A percentile compares a stretch with the other conserved stretches of the same genome.
Evolutionary conservation across 805 yeast species (phyloP).

Genomic region (Scheffersomyces lignosus): DNA sequence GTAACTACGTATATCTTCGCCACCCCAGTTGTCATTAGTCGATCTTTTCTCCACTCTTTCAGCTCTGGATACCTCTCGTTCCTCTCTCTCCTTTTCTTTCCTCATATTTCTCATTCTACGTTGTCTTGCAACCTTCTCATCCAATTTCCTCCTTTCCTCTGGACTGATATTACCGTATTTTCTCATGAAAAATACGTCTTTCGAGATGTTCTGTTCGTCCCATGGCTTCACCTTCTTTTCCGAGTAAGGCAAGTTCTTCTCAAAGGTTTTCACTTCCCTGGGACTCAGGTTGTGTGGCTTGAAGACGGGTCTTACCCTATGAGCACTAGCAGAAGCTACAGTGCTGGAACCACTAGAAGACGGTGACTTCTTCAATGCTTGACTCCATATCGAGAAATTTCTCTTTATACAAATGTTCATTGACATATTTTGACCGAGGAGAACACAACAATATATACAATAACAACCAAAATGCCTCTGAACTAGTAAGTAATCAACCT

Average conservation of each 20-base stretch:
- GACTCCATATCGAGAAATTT: background rate
- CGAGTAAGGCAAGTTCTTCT: constrained; percentile 23
- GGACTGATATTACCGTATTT: constrained; percentile 33
- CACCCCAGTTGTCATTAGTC: background rate
- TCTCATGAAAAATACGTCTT: constrained; percentile 39
- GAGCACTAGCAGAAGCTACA: too few species aligned
- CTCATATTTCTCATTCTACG: constrained; percentile 25
- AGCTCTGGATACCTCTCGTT: constrained; percentile 6
- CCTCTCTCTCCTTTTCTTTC: constrained; percentile 16
- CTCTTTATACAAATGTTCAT: too few species aligned
- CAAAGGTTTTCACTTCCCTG: constrained; percentile 15
- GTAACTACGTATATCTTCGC: background rate
- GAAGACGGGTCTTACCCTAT: constrained; percentile 6
- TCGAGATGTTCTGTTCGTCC: constrained; percentile 36
- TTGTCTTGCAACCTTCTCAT: constrained; percentile 34
- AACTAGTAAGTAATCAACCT: too few species aligned
- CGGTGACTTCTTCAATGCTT: background rate
- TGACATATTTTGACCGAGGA: too few species aligned
- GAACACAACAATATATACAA: too few species aligned
- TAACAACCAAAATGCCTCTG: too few species aligned
- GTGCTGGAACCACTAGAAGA: too few species aligned
- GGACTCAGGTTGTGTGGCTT: constrained; percentile 10
- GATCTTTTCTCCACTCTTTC: constrained; percentile 2
- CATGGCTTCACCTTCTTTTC: constrained; percentile 27
- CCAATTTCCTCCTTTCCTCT: constrained; percentile 23